These are phyloP conservation scores for Zygosaccharomyces lentus DNA, from an alignment of 805 yeast genomes.

Conservation along the genomic window DNA sequence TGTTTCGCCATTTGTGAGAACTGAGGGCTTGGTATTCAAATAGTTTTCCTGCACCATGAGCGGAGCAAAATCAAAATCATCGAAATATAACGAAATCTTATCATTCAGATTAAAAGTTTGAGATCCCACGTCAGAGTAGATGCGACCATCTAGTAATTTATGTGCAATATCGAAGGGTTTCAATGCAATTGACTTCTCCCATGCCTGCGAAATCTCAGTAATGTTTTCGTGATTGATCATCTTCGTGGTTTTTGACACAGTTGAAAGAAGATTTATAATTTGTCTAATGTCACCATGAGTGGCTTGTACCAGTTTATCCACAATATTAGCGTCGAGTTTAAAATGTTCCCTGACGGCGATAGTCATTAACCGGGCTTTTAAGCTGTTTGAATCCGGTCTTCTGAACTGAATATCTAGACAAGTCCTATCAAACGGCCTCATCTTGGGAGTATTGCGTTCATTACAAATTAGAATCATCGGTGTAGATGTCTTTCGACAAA, in stretches of 20 bases:
- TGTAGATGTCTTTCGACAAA: conserved; percentile 77
- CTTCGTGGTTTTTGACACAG: conserved; percentile 72
- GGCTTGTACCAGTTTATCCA: conserved; percentile 78
- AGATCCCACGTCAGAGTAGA: conserved; percentile 46
- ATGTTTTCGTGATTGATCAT: conserved; percentile 54
- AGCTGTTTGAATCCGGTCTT: conserved; percentile 79
- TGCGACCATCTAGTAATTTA: conserved; percentile 55
- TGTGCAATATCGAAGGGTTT: conserved; percentile 90
- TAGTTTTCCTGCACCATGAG: conserved; percentile 96
- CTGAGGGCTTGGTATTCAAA: conserved; percentile 56
- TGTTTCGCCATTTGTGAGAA: conserved; percentile 40
- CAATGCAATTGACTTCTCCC: conserved; percentile 87
- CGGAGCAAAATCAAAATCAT: conserved; percentile 92
- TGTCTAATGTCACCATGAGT: conserved; percentile 93
- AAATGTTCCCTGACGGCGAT: conserved; percentile 83
- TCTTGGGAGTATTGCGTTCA: conserved; percentile 86
- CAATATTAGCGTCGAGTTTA: conserved; percentile 70
- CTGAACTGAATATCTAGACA: conserved; percentile 79
- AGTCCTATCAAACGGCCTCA: conserved; percentile 90
- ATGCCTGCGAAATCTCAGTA: conserved; percentile 56
- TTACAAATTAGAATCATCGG: conserved; percentile 93
- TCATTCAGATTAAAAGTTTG: conserved; percentile 61
- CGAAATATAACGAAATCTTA: conserved; percentile 83
- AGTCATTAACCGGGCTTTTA: conserved; percentile 80
- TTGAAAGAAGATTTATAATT: conserved; percentile 81